These are phyloP conservation scores for Rhododendron henanense DNA, from an alignment of 148 eudicot species.

Conservation along the genomic window DNA sequence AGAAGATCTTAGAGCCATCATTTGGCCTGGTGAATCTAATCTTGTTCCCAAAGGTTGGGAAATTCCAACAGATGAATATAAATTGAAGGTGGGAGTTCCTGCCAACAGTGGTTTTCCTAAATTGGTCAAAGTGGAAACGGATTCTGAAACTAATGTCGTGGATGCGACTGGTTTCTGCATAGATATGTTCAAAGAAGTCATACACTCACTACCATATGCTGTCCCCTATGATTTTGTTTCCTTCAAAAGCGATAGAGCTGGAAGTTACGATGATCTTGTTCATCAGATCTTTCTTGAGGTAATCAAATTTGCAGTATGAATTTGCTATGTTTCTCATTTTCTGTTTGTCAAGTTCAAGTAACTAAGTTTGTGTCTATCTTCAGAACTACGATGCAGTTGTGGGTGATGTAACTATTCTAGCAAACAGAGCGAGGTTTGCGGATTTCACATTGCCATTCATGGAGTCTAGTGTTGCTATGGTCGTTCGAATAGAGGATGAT, in stretches of 20 bases:
- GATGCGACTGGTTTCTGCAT: slow-evolving; percentile 41
- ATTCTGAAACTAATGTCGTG: slow-evolving; percentile 10
- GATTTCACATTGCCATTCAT: slow-evolving; percentile 67
- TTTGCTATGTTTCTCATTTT: not conserved
- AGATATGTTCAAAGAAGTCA: slow-evolving; percentile 45
- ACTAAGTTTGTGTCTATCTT: not conserved
- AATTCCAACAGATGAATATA: slow-evolving; percentile 26
- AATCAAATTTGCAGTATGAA: not conserved
- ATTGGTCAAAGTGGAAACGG: slow-evolving; percentile 31
- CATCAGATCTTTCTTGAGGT: slow-evolving; percentile 36
- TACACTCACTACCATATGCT: slow-evolving; percentile 29
- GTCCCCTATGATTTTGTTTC: slow-evolving; percentile 27
- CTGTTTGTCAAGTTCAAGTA: not conserved
- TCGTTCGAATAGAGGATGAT: slow-evolving; percentile 46
- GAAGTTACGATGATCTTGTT: slow-evolving; percentile 34
- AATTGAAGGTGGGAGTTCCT: slow-evolving; percentile 45
- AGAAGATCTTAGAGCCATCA: slow-evolving; percentile 33
- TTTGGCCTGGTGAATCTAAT: slow-evolving; percentile 58
- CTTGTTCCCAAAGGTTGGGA: slow-evolving; percentile 62
- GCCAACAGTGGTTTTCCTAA: slow-evolving; percentile 21
- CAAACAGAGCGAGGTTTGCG: slow-evolving; percentile 37
- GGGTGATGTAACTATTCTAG: slow-evolving; percentile 56
- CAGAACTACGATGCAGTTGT: slow-evolving; percentile 57
- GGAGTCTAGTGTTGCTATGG: slow-evolving; percentile 56
- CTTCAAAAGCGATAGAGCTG: slow-evolving; percentile 2